Evolutionary conservation across 768 basidiomycete species (phyloP).

Genomic region (Termitomyces sp.): DNA sequence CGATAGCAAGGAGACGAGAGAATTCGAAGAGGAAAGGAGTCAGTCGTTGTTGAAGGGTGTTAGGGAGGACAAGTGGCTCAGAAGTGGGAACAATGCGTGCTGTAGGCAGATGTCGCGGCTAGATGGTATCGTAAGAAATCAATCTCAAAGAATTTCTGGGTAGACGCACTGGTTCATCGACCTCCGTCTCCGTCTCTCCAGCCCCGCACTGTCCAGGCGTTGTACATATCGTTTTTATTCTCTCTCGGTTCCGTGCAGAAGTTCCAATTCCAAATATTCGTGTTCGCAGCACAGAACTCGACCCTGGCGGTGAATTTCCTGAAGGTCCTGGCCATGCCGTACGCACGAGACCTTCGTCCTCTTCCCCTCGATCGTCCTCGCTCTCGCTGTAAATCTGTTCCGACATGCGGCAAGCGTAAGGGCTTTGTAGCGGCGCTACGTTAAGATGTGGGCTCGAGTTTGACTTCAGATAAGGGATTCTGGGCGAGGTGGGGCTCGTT

Average conservation of each 20-base stretch:
- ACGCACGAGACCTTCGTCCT: conserved; percentile 28
- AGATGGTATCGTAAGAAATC: neutral
- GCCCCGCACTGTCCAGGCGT: conserved; percentile 56
- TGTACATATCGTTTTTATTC: conserved; percentile 57
- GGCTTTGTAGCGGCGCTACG: conserved; percentile 9
- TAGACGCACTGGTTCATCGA: conserved; percentile 66
- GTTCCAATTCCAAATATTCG: conserved; percentile 27
- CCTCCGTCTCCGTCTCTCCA: conserved; percentile 78
- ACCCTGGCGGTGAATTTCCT: neutral
- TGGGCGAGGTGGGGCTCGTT: conserved; percentile 14
- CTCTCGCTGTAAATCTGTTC: conserved; percentile 25
- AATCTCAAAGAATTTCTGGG: neutral
- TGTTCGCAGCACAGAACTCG: conserved; percentile 21
- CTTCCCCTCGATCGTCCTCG: conserved; percentile 23
- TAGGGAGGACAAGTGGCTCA: conserved; percentile 46
- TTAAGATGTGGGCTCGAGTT: conserved; percentile 22
- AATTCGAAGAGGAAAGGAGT: conserved; percentile 67
- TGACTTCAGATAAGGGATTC: conserved; percentile 18
- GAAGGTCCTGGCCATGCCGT: conserved; percentile 21
- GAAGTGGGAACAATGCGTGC: conserved; percentile 55
- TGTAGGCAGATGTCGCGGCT: conserved; percentile 70
- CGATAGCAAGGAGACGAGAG: conserved; percentile 66
- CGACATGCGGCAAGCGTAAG: conserved; percentile 9
- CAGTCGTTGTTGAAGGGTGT: conserved; percentile 39
- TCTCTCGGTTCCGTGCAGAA: conserved; percentile 23